Evolutionary conservation across 164 flowering plant genomes (phyloP), one percentile per base, ranked within the genome.

Genomic region (Chimonanthus salicifolius): DNA sequence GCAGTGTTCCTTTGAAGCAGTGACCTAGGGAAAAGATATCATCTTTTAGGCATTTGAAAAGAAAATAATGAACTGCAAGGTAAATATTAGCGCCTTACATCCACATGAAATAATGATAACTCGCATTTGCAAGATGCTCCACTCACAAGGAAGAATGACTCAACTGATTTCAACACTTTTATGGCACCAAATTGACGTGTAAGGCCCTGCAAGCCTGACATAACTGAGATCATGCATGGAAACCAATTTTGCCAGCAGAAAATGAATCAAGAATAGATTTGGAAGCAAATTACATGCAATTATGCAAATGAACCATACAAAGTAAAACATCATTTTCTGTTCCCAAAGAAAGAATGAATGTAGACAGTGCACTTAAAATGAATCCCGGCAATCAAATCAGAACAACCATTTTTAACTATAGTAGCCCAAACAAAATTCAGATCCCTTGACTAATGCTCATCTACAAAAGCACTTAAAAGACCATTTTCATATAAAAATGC

Each of bases 121-220:
- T 89, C 83, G 78, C 82, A 69, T 86, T 87, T 88, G 81, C 90
- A 89, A 54, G 89, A 84, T 78, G 90, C 91, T 43, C 97, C 96
- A 72, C 69, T 16, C 33, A 58, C 68, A 68, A 69, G 48, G 80
- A 89, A 89, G 74, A 86, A 88, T 64, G 87, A 79, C 78, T 91
- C 94, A 63, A 87, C 82, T 15, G 87, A 87, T 76, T 92, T 87
- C 83, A 95, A 78, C 21, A 95, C 91, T 72, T 88, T 71, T 49
- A 88, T 60, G 20, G 97, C 97, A 77, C 88, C 80, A 71, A 76
- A 79, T 70, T 87, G 91, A 47, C 92, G 91, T 70, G 81, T 89
- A 74, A 95, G 80, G 72, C 98, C 97, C 99, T 94, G 81, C 11
- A 74, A n/a, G 47, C 70, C 51, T 74, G 49, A 64, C 60, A 66